These are phyloP conservation scores for Aspergillus sp. DNA, from an alignment of 2,329 filamentous ascomycete species.

Conservation along the genomic window DNA sequence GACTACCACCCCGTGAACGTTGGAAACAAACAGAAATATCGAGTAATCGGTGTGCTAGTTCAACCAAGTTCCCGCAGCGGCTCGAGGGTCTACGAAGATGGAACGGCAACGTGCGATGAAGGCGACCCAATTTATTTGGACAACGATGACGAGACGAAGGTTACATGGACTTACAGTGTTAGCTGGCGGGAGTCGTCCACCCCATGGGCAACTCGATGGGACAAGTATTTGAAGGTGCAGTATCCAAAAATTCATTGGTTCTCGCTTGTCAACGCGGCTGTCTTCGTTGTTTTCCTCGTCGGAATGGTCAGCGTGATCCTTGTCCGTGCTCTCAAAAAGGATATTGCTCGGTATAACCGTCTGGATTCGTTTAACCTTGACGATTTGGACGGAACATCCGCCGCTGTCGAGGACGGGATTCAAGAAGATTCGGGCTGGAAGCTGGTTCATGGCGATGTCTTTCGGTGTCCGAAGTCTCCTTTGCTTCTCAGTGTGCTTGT, in stretches of 20 bases:
- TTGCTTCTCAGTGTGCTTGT: conserved; percentile 83
- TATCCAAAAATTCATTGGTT: conserved; percentile 99
- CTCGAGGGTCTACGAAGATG: conserved; percentile 50
- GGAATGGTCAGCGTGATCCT: conserved; percentile 92
- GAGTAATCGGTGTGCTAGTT: conserved; percentile 90
- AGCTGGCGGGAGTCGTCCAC: conserved; percentile 82
- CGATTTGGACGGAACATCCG: conserved; percentile 77
- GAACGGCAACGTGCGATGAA: conserved; percentile 63
- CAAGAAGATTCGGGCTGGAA: conserved; percentile 99
- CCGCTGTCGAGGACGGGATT: conserved; percentile 78
- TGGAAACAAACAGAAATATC: conserved; percentile 60
- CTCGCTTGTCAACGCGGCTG: conserved; percentile 91
- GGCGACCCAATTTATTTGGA: conserved; percentile 63
- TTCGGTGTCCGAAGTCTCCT: conserved; percentile 80
- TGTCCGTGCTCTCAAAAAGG: conserved; percentile 82
- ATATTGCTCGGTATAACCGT: conserved; percentile 95
- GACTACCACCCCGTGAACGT: conserved; percentile 81
- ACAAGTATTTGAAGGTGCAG: conserved; percentile 96
- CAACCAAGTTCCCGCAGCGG: conserved; percentile 72
- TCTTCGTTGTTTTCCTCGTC: conserved; percentile 89
- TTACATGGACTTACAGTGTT: conserved; percentile 89
- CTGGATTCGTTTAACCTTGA: conserved; percentile 88
- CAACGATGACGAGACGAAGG: conserved; percentile 62
- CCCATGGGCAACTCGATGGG: conserved; percentile 95
- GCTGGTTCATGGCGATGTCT: conserved; percentile 94